A percentile compares a stretch with the other conserved stretches of the same genome.
Evolutionary conservation across 257 asterid species (phyloP).

Genomic region (Gardenia jasminoides): DNA sequence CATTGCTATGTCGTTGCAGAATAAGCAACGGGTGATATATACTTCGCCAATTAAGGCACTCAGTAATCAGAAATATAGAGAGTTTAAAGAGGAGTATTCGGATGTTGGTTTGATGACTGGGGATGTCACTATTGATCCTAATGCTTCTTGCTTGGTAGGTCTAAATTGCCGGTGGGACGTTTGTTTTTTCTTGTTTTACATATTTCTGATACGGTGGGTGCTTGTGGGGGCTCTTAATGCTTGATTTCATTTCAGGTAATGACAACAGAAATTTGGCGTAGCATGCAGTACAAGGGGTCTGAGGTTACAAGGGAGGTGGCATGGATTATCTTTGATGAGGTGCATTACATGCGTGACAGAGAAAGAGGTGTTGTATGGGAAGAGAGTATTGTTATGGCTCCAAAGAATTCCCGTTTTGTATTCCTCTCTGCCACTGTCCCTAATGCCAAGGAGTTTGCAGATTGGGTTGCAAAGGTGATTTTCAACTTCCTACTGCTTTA

Average conservation of each 20-base stretch:
- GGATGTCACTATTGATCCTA: conserved; percentile 93
- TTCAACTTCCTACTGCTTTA: neutral
- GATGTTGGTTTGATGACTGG: conserved; percentile 99
- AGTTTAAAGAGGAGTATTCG: conserved; percentile 95
- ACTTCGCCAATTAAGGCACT: conserved; percentile 97
- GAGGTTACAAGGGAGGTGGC: conserved; percentile 93
- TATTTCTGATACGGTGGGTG: neutral
- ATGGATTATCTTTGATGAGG: conserved; percentile 95
- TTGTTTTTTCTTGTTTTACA: conserved; percentile 2
- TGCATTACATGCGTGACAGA: conserved; percentile 97
- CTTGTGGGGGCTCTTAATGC: conserved; percentile 14
- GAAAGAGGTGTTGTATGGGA: conserved; percentile 99
- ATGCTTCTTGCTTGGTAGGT: conserved; percentile 96
- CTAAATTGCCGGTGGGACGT: conserved; percentile 12
- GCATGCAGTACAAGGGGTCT: conserved; percentile 98
- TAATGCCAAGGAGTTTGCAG: conserved; percentile 94
- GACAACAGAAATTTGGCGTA: conserved; percentile 99
- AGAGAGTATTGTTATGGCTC: conserved; percentile 96
- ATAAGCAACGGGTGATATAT: conserved; percentile 83
- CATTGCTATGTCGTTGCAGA: conserved; percentile 82
- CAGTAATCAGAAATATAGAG: conserved; percentile 94
- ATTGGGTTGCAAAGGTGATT: conserved; percentile 98
- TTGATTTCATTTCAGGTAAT: conserved; percentile 62
- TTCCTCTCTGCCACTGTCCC: conserved; percentile 96
- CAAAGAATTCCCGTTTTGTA: conserved; percentile 80